A percentile compares a stretch with the other conserved stretches of the same genome.
These are phyloP conservation scores for Syzygium oleosum DNA, from an alignment of 345 rosid species.

Conservation along the genomic window DNA sequence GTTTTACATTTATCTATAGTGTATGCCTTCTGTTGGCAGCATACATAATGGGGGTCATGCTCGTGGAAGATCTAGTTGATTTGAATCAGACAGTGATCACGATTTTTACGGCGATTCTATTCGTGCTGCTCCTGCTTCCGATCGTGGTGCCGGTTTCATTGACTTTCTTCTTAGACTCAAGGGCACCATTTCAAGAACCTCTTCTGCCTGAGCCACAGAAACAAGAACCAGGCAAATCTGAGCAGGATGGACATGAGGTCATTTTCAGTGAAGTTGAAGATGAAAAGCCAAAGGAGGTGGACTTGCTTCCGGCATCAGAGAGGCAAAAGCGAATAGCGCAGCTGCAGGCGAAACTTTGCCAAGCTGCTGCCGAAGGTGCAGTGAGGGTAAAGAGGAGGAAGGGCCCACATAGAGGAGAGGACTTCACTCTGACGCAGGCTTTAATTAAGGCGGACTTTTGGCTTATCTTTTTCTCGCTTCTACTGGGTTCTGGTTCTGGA, in stretches of 20 bases:
- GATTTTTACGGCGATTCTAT: constrained; percentile 49
- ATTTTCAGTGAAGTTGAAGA: constrained; percentile 91
- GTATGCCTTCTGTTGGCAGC: constrained; percentile 79
- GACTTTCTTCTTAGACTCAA: constrained; percentile 38
- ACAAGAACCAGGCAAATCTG: constrained; percentile 40
- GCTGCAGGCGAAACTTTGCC: constrained; percentile 67
- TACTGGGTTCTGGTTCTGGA: constrained; percentile 95
- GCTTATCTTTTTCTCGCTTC: constrained; percentile 81
- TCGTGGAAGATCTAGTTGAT: constrained; percentile 65
- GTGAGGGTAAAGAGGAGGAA: constrained; percentile 73
- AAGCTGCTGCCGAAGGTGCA: constrained; percentile 93
- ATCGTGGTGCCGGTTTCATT: constrained; percentile 53
- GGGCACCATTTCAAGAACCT: constrained; percentile 38
- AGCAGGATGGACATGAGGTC: constrained; percentile 33
- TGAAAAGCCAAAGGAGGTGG: constrained; percentile 84
- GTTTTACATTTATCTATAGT: constrained; percentile 62
- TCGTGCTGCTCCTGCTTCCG: constrained; percentile 59
- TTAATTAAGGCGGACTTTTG: constrained; percentile 90
- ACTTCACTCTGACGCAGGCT: constrained; percentile 83
- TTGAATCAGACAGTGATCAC: constrained; percentile 37
- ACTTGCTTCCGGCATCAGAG: constrained; percentile 77
- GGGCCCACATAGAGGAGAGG: constrained; percentile 90
- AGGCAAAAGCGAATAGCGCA: constrained; percentile 77
- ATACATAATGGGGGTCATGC: constrained; percentile 88
- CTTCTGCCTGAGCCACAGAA: constrained; percentile 40